phyloP scores from a whole-genome alignment of 257 asterid species.

The Vinca minor region DNA sequence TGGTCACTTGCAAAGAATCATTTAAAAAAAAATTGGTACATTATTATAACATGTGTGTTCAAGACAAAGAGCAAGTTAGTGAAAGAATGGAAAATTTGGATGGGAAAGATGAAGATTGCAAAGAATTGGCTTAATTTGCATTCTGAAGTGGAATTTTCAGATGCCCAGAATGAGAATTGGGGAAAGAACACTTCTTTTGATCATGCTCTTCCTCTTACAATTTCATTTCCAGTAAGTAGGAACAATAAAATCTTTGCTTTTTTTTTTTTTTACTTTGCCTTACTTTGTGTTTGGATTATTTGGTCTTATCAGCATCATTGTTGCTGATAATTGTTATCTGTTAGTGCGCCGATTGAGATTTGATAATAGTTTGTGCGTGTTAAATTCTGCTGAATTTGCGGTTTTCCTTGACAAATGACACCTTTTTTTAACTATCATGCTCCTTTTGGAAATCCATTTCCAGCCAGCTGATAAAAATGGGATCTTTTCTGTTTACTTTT shows the following conservation, averaged over 20 bases:
- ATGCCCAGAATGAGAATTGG: conserved; percentile 24
- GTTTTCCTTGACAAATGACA: no score
- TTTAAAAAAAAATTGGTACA: not conserved
- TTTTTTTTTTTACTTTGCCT: no score
- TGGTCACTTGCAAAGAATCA: not conserved
- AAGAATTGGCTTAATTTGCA: conserved; percentile 34
- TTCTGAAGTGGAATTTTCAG: conserved; percentile 28
- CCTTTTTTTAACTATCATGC: no score
- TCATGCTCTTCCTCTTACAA: conserved; percentile 20
- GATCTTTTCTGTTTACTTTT: not conserved
- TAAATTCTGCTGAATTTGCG: no score
- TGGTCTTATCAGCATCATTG: no score
- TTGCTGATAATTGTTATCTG: no score
- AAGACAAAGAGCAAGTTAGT: conserved; percentile 58
- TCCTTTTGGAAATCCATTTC: conserved; percentile 46
- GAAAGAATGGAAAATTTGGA: conserved; percentile 48
- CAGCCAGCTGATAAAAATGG: conserved; percentile 35
- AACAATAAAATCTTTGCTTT: no score
- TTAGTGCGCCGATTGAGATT: no score
- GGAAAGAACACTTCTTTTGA: conserved; percentile 25
- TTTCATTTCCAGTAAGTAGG: conserved; percentile 26
- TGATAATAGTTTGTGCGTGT: no score
- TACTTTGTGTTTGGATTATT: no score
- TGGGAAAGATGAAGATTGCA: conserved; percentile 27
- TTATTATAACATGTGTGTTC: conserved; percentile 49